These are phyloP conservation scores for Mariannaea elegans DNA, from an alignment of 2,329 filamentous ascomycete species.

Conservation along the genomic window DNA sequence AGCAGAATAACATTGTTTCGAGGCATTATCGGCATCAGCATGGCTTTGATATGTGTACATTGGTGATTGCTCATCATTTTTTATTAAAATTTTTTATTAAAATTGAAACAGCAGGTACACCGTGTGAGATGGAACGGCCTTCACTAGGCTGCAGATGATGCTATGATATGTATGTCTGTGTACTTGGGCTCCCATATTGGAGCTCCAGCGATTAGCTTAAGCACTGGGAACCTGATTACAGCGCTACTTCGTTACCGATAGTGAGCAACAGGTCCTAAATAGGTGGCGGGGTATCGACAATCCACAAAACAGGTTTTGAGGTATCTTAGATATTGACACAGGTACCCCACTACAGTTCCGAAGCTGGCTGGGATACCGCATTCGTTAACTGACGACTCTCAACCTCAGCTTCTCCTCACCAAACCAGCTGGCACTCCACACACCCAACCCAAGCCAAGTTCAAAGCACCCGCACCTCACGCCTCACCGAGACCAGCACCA, in stretches of 20 bases:
- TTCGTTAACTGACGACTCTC: slow-evolving; percentile 7
- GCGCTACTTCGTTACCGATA: background rate
- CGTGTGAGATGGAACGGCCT: background rate
- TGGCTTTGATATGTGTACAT: no score
- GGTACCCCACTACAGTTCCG: background rate
- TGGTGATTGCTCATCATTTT: no score
- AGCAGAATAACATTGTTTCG: background rate
- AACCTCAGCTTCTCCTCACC: slow-evolving; percentile 5
- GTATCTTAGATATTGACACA: slow-evolving; percentile 3
- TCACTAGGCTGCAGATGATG: background rate
- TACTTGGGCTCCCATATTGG: background rate
- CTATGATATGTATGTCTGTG: background rate
- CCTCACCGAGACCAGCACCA: slow-evolving; percentile 25
- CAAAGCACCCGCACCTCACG: slow-evolving; percentile 24
- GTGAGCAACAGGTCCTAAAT: background rate
- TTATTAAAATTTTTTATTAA: background rate
- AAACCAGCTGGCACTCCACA: slow-evolving; percentile 4
- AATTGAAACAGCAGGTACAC: background rate
- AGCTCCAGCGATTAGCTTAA: background rate
- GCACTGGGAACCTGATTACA: background rate
- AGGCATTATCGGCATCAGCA: background rate
- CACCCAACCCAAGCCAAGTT: slow-evolving; percentile 21
- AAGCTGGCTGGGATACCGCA: slow-evolving; percentile 2
- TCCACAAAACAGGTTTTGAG: background rate
- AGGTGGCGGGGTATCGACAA: slow-evolving; percentile 11